A percentile compares a stretch with the other conserved stretches of the same genome.
Evolutionary conservation across 805 yeast genomes (phyloP).

Genomic region (Yarrowia divulgata): DNA sequence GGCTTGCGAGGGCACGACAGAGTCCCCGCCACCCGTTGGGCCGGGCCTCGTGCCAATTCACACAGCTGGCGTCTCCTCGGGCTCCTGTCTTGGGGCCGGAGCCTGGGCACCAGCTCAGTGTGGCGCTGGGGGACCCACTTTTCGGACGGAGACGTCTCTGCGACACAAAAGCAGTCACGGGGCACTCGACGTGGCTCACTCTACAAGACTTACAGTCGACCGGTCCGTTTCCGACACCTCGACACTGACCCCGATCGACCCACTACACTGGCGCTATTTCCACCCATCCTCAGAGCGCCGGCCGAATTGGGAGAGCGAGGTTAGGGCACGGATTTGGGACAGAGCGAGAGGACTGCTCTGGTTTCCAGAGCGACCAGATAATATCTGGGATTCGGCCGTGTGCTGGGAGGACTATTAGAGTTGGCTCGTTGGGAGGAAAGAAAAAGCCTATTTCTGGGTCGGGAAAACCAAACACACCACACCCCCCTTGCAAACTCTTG

Average conservation of each 20-base stretch:
- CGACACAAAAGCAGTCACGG: background rate
- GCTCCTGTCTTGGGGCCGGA: background rate
- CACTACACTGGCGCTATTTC: conserved; percentile 29
- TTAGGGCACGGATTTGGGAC: conserved; percentile 11
- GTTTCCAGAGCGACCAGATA: background rate
- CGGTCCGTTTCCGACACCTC: conserved; percentile 1
- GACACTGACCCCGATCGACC: conserved; percentile 14
- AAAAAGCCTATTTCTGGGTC: conserved; percentile 8
- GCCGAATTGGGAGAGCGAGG: conserved; percentile 16
- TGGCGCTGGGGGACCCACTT: background rate
- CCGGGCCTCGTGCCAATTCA: conserved; percentile 13
- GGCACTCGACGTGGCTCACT: background rate
- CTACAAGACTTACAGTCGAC: background rate
- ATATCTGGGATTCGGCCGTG: conserved; percentile 8
- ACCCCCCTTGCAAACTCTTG: conserved; percentile 24
- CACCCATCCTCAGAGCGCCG: conserved; percentile 1
- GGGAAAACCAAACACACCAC: conserved; percentile 15
- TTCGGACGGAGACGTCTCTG: background rate
- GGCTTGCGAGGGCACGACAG: background rate
- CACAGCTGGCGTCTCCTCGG: conserved; percentile 2
- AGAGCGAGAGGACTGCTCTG: background rate
- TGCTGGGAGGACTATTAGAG: conserved; percentile 11
- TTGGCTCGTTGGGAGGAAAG: conserved; percentile 31
- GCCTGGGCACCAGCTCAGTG: background rate
- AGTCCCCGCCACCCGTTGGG: background rate